Evolutionary conservation across 768 basidiomycete species (phyloP).

Genomic region (Steccherinum ochraceum): DNA sequence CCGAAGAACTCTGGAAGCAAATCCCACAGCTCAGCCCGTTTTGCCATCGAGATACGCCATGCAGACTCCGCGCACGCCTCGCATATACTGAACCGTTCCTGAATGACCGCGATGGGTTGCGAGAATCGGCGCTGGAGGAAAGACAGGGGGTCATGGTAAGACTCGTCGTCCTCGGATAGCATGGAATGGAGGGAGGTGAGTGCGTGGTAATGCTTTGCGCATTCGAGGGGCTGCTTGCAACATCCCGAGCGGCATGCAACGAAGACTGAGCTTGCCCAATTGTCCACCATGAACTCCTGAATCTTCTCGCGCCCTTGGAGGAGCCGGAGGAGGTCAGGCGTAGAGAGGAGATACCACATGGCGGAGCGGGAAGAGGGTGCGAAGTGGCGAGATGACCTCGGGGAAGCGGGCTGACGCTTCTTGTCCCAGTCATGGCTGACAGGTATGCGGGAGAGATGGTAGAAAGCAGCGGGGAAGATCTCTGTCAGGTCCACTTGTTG

Average conservation of each 20-base stretch:
- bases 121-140: neutral
- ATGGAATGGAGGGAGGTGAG: neutral
- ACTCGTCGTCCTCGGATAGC: neutral
- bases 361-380: neutral
- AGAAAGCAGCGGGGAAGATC: conserved; percentile 16
- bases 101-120: neutral
- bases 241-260: neutral
- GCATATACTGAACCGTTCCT: neutral
- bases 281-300: neutral
- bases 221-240: neutral
- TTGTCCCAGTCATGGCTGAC: conserved; percentile 7
- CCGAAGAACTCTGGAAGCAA: neutral
- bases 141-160: neutral
- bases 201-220: neutral
- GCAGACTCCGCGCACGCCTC: neutral
- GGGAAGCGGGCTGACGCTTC: neutral
- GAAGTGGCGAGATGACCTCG: neutral
- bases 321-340: neutral
- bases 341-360: neutral
- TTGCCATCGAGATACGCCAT: neutral
- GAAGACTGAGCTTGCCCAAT: neutral
- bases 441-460: conserved; percentile 11
- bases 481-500: conserved; percentile 5
- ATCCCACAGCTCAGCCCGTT: neutral
- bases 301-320: neutral